Conservation (phyloP, 257 asterid genomes). For the Nicotiana attenuata region DNA sequence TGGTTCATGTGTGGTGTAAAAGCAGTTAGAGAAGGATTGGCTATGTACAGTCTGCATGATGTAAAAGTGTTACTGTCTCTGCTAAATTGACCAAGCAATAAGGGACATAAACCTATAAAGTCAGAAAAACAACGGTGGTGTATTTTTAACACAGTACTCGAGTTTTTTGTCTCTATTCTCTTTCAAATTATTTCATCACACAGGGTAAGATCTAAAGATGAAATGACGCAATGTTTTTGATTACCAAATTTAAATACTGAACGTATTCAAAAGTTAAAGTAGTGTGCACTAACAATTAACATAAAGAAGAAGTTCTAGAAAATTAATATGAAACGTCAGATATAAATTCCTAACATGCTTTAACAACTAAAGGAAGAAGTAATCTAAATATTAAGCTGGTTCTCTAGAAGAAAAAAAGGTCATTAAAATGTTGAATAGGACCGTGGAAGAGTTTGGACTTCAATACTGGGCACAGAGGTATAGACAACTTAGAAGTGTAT, state of each 20-base stretch:
- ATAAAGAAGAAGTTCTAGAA: neutral
- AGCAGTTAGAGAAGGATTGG: neutral
- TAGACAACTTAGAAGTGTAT: neutral
- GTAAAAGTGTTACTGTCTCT: neutral
- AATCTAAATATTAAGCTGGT: neutral
- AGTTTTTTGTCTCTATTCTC: too few relatives aligned
- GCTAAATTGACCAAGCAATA: neutral
- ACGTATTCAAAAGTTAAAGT: too few relatives aligned
- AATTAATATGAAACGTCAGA: neutral
- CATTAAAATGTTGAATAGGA: neutral
- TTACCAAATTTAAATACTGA: too few relatives aligned
- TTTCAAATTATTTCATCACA: too few relatives aligned
- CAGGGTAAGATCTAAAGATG: too few relatives aligned
- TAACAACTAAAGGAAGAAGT: neutral
- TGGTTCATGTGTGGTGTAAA: neutral
- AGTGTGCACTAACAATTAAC: too few relatives aligned
- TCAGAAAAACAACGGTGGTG: neutral
- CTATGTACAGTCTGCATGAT: neutral
- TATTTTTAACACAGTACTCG: neutral
- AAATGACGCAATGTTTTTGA: too few relatives aligned
- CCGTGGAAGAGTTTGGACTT: neutral
- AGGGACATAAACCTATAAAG: neutral
- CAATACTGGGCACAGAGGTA: neutral
- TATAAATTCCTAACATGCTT: neutral
- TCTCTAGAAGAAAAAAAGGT: neutral